A percentile compares a stretch with the other conserved stretches of the same genome.
Conservation (phyloP, 2,329 filamentous ascomycete species). For the Clarireedia homoeocarpa region DNA sequence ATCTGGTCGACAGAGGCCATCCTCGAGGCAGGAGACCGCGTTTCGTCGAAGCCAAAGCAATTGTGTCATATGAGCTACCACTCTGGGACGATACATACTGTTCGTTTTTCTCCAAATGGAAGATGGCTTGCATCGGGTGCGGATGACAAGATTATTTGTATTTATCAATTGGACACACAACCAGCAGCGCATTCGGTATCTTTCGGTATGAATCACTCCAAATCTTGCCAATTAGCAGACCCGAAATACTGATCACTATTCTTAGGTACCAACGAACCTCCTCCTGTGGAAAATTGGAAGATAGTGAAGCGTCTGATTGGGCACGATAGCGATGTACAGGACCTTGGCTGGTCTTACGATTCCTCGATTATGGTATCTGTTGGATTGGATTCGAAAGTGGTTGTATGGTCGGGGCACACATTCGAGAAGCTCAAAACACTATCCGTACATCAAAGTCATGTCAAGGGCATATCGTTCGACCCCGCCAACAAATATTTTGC, state of each 20-base stretch:
- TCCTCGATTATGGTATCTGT: conserved; percentile 94
- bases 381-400: conserved; percentile 93
- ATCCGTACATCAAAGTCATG: conserved; percentile 88
- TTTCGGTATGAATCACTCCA: conserved; percentile 54
- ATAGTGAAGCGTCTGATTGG: conserved; percentile 88
- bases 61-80: conserved; percentile 98
- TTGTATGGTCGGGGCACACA: conserved; percentile 95
- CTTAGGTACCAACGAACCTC: conserved; percentile 70
- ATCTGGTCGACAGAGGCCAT: conserved; percentile 97
- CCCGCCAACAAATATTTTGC: conserved; percentile 99
- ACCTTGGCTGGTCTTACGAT: conserved; percentile 93
- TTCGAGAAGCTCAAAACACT: conserved; percentile 97
- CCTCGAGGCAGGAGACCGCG: conserved; percentile 65
- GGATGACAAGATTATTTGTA: conserved; percentile 97
- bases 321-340: conserved; percentile 97
- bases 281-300: conserved; percentile 96
- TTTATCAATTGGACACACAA: conserved; percentile 78
- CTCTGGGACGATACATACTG: conserved; percentile 92
- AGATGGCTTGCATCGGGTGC: conserved; percentile 94
- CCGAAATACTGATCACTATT: neutral
- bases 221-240: neutral
- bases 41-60: conserved; percentile 69
- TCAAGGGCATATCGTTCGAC: conserved; percentile 98
- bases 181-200: conserved; percentile 68
- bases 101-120: conserved; percentile 91